Base-by-base conservation (phyloP, 441 rosid species). In the Erodium trifolium region DNA sequence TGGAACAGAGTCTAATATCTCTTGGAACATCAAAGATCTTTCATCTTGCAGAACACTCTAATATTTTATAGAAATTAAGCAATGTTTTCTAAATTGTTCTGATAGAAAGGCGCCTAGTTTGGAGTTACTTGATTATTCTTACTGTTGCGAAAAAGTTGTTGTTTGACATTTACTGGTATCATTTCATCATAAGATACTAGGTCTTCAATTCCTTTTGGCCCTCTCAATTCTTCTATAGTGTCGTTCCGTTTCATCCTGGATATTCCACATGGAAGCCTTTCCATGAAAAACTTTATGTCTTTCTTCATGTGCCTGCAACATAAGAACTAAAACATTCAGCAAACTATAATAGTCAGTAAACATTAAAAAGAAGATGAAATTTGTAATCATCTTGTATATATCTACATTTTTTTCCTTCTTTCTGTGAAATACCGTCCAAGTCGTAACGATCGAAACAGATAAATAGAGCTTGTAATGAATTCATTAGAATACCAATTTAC, bases 201-300 rank as follows among this genome's bases (percentile, higher is more conserved):
- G 23, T 0, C 69, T 6, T 45, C 66, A 51, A 57, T 76, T 66
- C 49, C 55, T 51, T 75, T 78, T 7, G 83, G 76, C 19, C 76
- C 83, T 77, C 84, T 78, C 41, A 86, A 37, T 29, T 75, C 29
- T 76, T 83, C 83, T 37, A 80, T 67, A 18, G 68, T 71, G 68
- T 78, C 79, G 72, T 81, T 77, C 3, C 74, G 72, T 81, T 85
- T 86, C 75, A 85, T 77, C 70, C 78, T 76, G 31, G 83, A 80
- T 68, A 86, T 79, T 8, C 80, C 82, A 68, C 91, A 85, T 0
- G 81, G 69, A 1, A 88, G 80, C 78, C 70, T 88, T 45, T 82
- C 81, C 74, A 81, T 5, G 67, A 86, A 81, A 79, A 73, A 84
- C 17, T 60, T 73, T 65, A 70, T 75, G 64, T 88, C 87, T 60